A percentile compares a stretch with the other conserved stretches of the same genome.
Evolutionary conservation across 768 basidiomycete genomes (phyloP).

Genomic region (Cystobasidiopsis lactophilus): DNA sequence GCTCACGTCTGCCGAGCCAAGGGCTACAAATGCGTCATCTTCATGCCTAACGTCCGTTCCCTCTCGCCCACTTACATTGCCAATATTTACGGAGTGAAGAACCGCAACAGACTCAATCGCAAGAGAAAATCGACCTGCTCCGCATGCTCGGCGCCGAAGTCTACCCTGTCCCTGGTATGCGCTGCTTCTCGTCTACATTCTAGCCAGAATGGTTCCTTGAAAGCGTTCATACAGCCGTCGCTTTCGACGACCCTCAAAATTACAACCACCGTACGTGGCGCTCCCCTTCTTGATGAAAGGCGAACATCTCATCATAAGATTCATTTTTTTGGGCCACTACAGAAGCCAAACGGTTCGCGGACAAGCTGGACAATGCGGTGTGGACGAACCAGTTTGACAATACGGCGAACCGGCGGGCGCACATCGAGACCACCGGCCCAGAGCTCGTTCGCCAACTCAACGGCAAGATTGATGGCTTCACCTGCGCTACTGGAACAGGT

Average conservation of each 20-base stretch:
- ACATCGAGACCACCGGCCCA: slow-evolving; percentile 77
- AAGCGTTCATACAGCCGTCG: slow-evolving; percentile 35
- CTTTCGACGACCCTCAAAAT: slow-evolving; percentile 82
- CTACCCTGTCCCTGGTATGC: slow-evolving; percentile 70
- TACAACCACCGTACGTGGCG: slow-evolving; percentile 62
- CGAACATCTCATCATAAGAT: background rate
- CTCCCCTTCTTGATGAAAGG: background rate
- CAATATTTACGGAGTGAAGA: background rate
- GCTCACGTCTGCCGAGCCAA: slow-evolving; percentile 66
- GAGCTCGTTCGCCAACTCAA: slow-evolving; percentile 84
- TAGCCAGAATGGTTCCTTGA: too few species aligned
- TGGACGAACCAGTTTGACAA: slow-evolving; percentile 98
- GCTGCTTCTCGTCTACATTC: slow-evolving; percentile 31
- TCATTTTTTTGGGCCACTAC: background rate
- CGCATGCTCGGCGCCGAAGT: slow-evolving; percentile 96
- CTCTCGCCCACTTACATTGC: background rate
- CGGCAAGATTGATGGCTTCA: slow-evolving; percentile 53
- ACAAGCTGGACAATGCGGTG: slow-evolving; percentile 47
- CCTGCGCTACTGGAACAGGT: slow-evolving; percentile 85
- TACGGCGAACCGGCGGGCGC: slow-evolving; percentile 65
- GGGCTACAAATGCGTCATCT: slow-evolving; percentile 96
- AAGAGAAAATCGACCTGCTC: slow-evolving; percentile 94
- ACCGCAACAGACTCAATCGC: slow-evolving; percentile 36
- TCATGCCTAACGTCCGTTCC: slow-evolving; percentile 89
- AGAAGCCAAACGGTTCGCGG: slow-evolving; percentile 67